These are phyloP conservation scores for Talaromyces wortmannii DNA, from an alignment of 495 filamentous ascomycete genomes.

Conservation along the genomic window DNA sequence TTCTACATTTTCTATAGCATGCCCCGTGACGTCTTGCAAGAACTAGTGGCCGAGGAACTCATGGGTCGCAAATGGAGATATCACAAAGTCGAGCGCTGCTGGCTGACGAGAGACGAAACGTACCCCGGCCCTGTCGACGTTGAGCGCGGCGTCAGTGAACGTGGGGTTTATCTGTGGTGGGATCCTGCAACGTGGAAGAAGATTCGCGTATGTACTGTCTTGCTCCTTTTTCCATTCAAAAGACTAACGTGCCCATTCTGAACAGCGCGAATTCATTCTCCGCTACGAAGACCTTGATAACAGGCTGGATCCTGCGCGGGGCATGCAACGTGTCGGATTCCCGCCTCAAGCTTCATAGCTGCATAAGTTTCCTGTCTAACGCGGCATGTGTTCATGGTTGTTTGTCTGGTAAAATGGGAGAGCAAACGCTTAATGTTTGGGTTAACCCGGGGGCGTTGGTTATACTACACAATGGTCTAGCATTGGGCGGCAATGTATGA, in stretches of 20 bases:
- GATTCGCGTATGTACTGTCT: constrained; percentile 57
- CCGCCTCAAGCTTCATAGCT: constrained; percentile 33
- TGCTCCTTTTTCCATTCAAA: neutral
- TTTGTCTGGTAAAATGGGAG: constrained; percentile 5
- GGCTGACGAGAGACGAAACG: constrained; percentile 83
- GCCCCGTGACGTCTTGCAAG: constrained; percentile 76
- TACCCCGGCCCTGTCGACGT: constrained; percentile 57
- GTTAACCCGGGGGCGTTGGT: constrained; percentile 1
- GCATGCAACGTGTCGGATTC: constrained; percentile 25
- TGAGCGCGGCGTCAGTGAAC: constrained; percentile 60
- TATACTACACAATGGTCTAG: neutral
- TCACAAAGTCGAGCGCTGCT: constrained; percentile 81
- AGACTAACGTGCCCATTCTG: neutral
- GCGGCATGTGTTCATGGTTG: constrained; percentile 1
- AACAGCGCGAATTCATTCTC: constrained; percentile 69
- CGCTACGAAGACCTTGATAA: constrained; percentile 73
- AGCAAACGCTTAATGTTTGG: neutral
- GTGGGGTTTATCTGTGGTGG: constrained; percentile 85
- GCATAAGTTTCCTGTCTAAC: neutral
- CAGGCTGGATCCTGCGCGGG: constrained; percentile 35
- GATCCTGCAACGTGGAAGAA: constrained; percentile 79
- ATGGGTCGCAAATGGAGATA: constrained; percentile 84
- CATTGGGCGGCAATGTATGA: constrained; percentile 3
- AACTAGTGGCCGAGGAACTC: constrained; percentile 76
- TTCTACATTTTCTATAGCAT: constrained; percentile 95